These are phyloP conservation scores for Mycena filopes DNA, from an alignment of 768 basidiomycete species.

Conservation along the genomic window DNA sequence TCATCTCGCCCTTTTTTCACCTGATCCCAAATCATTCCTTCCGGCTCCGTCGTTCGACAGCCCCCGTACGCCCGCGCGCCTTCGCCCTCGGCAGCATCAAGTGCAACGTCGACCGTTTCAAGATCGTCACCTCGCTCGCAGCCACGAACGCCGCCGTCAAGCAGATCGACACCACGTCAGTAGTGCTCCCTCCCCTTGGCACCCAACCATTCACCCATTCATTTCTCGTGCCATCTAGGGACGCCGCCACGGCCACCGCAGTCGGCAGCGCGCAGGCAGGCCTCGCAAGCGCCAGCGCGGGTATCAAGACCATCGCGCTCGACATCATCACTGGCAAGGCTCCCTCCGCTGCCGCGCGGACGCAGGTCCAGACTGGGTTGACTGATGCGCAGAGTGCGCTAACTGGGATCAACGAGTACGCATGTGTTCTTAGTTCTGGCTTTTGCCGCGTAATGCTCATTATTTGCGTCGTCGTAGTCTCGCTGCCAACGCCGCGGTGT, in stretches of 20 bases:
- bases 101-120: slow-evolving; percentile 41
- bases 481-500: background rate
- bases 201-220: too few relatives aligned
- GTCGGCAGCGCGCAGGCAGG: background rate
- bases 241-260: background rate
- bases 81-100: slow-evolving; percentile 2
- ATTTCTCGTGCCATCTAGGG: background rate
- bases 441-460: background rate
- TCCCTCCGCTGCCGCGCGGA: background rate
- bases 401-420: background rate
- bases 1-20: too few relatives aligned
- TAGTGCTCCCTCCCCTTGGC: too few relatives aligned
- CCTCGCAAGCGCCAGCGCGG: background rate
- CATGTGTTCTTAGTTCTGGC: background rate
- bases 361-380: background rate
- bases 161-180: slow-evolving; percentile 31
- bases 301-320: background rate
- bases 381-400: background rate
- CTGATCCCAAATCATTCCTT: too few relatives aligned
- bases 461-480: background rate
- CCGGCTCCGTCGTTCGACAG: too few relatives aligned
- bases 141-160: slow-evolving; percentile 36
- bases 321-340: background rate
- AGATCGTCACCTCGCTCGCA: slow-evolving; percentile 37
- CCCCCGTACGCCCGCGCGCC: too few relatives aligned